phyloP scores from a whole-genome alignment of 2,329 filamentous ascomycete genomes.

The Leptographium radiaticola region DNA sequence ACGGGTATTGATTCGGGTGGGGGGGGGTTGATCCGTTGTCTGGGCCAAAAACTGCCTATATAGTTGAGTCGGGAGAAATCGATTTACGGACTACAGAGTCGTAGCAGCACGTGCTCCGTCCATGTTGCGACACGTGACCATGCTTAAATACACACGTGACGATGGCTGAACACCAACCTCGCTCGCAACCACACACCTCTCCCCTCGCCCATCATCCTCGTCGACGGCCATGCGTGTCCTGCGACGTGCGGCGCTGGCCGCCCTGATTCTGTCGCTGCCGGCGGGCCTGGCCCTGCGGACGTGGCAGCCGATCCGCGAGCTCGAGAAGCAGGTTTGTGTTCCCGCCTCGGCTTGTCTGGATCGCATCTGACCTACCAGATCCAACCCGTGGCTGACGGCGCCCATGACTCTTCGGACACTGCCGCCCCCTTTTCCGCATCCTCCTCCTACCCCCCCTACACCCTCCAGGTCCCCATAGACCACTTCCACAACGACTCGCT shows the following conservation, averaged over 20 bases:
- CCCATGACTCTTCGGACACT: too few species aligned
- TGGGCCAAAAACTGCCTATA: neutral
- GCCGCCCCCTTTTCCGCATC: too few species aligned
- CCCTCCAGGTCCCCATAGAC: slow-evolving; percentile 47
- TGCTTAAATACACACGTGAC: too few species aligned
- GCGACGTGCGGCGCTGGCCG: neutral
- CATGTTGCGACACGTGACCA: too few species aligned
- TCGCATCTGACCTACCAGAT: neutral
- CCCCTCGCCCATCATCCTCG: neutral
- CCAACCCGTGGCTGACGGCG: too few species aligned
- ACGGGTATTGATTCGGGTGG: slow-evolving; percentile 9
- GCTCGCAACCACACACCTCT: too few species aligned
- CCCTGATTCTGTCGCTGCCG: neutral
- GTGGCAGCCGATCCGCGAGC: slow-evolving; percentile 8
- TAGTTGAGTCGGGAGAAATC: too few species aligned
- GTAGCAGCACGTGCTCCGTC: too few species aligned
- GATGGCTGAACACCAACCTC: too few species aligned
- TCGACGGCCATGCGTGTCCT: neutral
- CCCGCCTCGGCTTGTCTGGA: neutral
- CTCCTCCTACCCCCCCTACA: slow-evolving; percentile 23
- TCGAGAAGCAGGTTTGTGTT: slow-evolving; percentile 2
- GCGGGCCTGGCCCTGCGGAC: neutral
- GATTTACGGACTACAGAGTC: too few species aligned
- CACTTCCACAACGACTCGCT: slow-evolving; percentile 70
- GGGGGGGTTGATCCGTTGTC: neutral